Conservation (phyloP, 768 basidiomycete species). For the Russula griseocarnosa region DNA sequence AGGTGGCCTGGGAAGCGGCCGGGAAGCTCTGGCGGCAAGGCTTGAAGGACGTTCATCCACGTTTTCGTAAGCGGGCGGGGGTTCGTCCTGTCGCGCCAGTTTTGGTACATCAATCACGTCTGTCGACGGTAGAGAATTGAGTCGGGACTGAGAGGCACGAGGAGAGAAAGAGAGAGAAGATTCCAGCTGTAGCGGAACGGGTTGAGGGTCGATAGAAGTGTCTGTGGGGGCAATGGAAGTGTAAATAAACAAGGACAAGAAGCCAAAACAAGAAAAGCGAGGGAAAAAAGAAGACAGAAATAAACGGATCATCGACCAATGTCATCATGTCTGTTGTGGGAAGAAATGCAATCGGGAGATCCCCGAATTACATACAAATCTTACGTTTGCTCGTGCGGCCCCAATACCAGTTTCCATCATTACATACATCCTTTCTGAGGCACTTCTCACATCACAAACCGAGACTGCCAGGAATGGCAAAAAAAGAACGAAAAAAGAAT, state of each 20-base stretch:
- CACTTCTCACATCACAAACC: not conserved
- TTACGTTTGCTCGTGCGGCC: not conserved
- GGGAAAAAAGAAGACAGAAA: not conserved
- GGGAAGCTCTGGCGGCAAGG: slow-evolving; percentile 17
- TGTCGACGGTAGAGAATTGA: slow-evolving; percentile 25
- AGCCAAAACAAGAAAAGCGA: not conserved
- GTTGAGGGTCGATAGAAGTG: not conserved
- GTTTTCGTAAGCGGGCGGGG: slow-evolving; percentile 28
- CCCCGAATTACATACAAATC: slow-evolving; percentile 20
- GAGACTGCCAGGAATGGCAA: not conserved
- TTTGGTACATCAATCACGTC: slow-evolving; percentile 27
- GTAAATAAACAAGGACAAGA: slow-evolving; percentile 3
- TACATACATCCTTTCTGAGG: too few species aligned
- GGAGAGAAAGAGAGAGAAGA: slow-evolving; percentile 11
- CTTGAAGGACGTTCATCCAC: slow-evolving; percentile 15
- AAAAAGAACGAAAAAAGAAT: not conserved
- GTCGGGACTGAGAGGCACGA: slow-evolving; percentile 23
- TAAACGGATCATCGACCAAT: slow-evolving; percentile 17
- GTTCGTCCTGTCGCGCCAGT: slow-evolving; percentile 27
- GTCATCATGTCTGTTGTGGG: not conserved
- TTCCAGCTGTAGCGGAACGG: slow-evolving; percentile 2
- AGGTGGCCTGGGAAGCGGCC: slow-evolving; percentile 20
- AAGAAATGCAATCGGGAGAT: slow-evolving; percentile 18
- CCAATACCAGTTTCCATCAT: slow-evolving; percentile 5
- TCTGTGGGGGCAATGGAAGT: not conserved